phyloP scores from a whole-genome alignment of 345 rosid genomes.

The Melastoma malabathricum region DNA sequence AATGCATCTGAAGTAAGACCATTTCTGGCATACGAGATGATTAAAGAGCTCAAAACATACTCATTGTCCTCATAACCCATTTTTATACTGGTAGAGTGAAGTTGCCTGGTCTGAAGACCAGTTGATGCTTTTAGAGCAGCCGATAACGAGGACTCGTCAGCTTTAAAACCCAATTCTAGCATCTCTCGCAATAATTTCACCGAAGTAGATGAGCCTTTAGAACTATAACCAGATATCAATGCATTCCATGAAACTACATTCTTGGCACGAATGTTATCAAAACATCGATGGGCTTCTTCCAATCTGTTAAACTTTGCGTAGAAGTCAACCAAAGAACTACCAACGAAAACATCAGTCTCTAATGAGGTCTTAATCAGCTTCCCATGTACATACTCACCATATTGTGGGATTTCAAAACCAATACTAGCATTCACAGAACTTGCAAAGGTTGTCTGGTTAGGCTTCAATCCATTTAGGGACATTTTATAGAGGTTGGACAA shows the following conservation, averaged over 20 bases:
- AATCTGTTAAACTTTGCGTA: conserved; percentile 49
- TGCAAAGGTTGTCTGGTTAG: conserved; percentile 43
- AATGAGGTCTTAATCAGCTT: conserved; percentile 27
- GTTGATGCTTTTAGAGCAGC: conserved; percentile 33
- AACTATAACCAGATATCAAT: conserved; percentile 53
- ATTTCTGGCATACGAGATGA: conserved; percentile 50
- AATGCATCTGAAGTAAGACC: conserved; percentile 45
- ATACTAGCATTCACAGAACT: conserved; percentile 38
- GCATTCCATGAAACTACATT: conserved; percentile 77
- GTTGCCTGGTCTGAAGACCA: conserved; percentile 31
- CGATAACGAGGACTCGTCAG: conserved; percentile 69
- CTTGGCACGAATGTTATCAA: conserved; percentile 37
- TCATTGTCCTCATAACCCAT: conserved; percentile 50
- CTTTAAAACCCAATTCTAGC: conserved; percentile 41
- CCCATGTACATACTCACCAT: conserved; percentile 50
- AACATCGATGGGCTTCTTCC: conserved; percentile 43
- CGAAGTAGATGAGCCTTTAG: conserved; percentile 19
- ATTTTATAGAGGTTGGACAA: conserved; percentile 30
- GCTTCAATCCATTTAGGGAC: conserved; percentile 22
- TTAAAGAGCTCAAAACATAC: conserved; percentile 59
- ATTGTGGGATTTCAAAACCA: conserved; percentile 15
- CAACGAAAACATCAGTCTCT: conserved; percentile 36
- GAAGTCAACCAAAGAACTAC: conserved; percentile 63
- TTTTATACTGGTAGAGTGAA: conserved; percentile 52
- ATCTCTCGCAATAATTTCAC: conserved; percentile 35